Evolutionary conservation across 331 rosid species (phyloP).

Genomic region (Phaseolus coccineus): DNA sequence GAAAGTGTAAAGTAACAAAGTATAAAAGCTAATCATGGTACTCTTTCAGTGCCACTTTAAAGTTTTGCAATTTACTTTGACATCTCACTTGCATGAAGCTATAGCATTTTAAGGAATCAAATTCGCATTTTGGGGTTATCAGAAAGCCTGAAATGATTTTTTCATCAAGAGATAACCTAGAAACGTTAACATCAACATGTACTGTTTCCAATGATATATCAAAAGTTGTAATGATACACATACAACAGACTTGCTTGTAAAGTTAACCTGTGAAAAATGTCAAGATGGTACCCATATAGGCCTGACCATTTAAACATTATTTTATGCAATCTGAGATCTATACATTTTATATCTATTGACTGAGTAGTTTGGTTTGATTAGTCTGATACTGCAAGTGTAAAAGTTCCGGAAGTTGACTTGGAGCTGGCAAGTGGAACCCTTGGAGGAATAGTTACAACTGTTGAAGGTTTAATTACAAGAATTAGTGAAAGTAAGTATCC

Average conservation of each 20-base stretch:
- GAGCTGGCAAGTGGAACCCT: conserved; percentile 72
- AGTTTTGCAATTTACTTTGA: background rate
- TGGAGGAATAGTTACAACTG: conserved; percentile 59
- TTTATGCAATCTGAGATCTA: background rate
- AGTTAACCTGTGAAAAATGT: conserved; percentile 8
- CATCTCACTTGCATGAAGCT: background rate
- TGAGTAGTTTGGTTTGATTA: conserved; percentile 31
- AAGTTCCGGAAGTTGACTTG: conserved; percentile 78
- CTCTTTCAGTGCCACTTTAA: conserved; percentile 12
- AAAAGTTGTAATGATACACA: conserved; percentile 1
- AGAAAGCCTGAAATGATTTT: conserved; percentile 14
- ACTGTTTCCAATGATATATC: conserved; percentile 5
- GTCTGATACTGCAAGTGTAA: conserved; percentile 64
- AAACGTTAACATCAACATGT: background rate
- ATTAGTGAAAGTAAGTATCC: conserved; percentile 56
- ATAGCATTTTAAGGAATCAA: background rate
- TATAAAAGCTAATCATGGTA: background rate
- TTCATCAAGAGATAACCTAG: background rate
- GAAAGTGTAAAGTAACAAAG: conserved; percentile 1
- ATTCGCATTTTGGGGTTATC: conserved; percentile 9
- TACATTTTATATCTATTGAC: conserved; percentile 11
- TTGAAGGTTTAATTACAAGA: conserved; percentile 83
- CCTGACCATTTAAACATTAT: conserved; percentile 6
- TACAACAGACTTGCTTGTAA: conserved; percentile 1
- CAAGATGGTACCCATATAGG: background rate